These are phyloP conservation scores for Marchantia paleacea DNA, from an alignment of 225 moss, liverwort and hornwort species.

Conservation along the genomic window DNA sequence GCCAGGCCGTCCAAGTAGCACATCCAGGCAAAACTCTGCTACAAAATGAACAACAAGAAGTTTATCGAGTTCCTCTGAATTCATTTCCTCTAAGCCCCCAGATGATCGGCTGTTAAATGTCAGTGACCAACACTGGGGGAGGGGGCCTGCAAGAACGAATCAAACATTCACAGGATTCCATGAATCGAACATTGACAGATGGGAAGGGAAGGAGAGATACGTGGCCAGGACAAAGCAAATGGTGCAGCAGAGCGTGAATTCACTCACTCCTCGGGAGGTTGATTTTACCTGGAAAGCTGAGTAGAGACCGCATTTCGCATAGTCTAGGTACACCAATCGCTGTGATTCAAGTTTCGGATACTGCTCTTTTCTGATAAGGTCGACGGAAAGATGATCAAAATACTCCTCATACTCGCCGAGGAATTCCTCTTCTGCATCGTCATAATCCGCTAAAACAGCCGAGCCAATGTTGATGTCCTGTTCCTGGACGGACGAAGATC, in stretches of 20 bases:
- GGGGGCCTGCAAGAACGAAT: no score
- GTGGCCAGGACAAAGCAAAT: no score
- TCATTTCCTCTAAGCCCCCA: no score
- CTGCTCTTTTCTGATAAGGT: slow-evolving; percentile 66
- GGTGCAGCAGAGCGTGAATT: not conserved
- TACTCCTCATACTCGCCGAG: slow-evolving; percentile 79
- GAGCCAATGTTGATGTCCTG: slow-evolving; percentile 51
- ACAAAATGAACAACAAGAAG: not conserved
- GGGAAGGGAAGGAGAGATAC: no score
- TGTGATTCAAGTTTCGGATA: slow-evolving; percentile 69
- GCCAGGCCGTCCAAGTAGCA: not conserved
- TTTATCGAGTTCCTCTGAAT: no score
- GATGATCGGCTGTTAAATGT: no score
- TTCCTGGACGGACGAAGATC: slow-evolving; percentile 44
- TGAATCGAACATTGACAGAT: no score
- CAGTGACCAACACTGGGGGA: no score
- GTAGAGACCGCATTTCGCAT: slow-evolving; percentile 73
- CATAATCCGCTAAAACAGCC: slow-evolving; percentile 52
- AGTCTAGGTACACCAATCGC: slow-evolving; percentile 72
- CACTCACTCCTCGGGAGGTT: not conserved
- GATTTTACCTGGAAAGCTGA: slow-evolving; percentile 65
- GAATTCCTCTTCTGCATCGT: slow-evolving; percentile 85
- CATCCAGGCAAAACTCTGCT: not conserved
- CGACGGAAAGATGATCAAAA: slow-evolving; percentile 65
- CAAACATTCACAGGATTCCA: no score